These are phyloP conservation scores for Pythium apleroticum DNA, from an alignment of 352 stramenopile species.

Conservation along the genomic window DNA sequence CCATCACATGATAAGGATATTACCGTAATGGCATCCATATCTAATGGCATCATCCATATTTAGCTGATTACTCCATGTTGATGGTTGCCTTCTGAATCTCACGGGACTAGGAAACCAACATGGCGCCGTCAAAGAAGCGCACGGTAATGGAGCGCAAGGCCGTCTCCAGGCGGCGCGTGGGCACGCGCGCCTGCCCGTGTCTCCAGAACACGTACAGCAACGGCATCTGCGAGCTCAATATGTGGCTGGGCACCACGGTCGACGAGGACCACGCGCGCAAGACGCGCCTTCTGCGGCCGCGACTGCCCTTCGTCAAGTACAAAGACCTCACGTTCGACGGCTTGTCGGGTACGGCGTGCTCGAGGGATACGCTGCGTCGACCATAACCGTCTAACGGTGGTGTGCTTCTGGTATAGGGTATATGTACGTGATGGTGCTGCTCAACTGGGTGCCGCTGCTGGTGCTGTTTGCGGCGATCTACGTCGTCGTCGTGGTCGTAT, in stretches of 20 bases:
- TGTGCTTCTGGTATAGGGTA: conserved; percentile 31
- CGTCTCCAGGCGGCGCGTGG: conserved; percentile 2
- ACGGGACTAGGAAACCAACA: neutral
- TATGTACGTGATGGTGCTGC: conserved; percentile 53
- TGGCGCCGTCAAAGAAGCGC: conserved; percentile 48
- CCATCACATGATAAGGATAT: neutral
- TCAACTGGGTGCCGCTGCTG: conserved; percentile 46
- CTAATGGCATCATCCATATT: neutral
- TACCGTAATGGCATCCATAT: neutral
- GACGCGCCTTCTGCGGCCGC: conserved; percentile 30
- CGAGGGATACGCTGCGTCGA: neutral
- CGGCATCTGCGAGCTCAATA: conserved; percentile 48
- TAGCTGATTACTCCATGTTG: neutral
- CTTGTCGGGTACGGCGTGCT: conserved; percentile 32
- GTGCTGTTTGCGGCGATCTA: conserved; percentile 51
- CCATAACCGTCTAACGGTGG: neutral
- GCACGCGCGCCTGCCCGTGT: conserved; percentile 34
- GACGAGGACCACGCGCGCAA: conserved; percentile 25
- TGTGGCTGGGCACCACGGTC: conserved; percentile 57
- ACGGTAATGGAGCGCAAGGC: conserved; percentile 27
- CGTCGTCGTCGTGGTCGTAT: conserved; percentile 42
- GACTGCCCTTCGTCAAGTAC: conserved; percentile 48
- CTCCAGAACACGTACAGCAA: conserved; percentile 26
- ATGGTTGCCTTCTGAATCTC: conserved; percentile 12
- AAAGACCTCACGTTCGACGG: conserved; percentile 39